Conservation (phyloP, 192 early-diverging fungal genomes). For the Rhizophagus prolifer region DNA sequence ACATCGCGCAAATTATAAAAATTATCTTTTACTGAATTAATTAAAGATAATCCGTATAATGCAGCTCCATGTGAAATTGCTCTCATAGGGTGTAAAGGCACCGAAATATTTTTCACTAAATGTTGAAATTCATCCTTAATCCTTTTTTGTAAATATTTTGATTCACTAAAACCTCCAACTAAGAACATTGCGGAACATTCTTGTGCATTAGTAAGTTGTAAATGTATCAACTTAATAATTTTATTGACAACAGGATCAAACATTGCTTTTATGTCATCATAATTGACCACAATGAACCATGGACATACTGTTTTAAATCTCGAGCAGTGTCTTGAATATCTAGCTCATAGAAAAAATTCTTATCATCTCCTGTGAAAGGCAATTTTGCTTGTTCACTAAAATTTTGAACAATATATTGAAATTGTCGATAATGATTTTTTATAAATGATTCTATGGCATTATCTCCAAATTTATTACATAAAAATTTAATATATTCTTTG, state of each 20-base stretch:
- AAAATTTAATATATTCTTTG: slow-evolving; percentile 43
- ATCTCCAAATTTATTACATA: slow-evolving; percentile 44
- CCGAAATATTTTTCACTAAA: slow-evolving; percentile 27
- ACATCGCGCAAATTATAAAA: no score
- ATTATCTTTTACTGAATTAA: slow-evolving; percentile 2
- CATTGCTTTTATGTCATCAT: slow-evolving; percentile 40
- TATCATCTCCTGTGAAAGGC: background rate
- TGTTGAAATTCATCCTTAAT: slow-evolving; percentile 37
- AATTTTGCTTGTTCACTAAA: background rate
- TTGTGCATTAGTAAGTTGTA: background rate
- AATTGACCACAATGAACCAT: slow-evolving; percentile 37
- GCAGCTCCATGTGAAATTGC: slow-evolving; percentile 18
- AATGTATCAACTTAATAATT: slow-evolving; percentile 34
- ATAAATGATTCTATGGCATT: slow-evolving; percentile 35
- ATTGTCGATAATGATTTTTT: slow-evolving; percentile 22
- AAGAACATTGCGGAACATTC: slow-evolving; percentile 36
- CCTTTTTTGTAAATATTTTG: slow-evolving; percentile 35
- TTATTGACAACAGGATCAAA: slow-evolving; percentile 37
- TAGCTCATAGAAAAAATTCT: background rate
- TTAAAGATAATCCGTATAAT: background rate
- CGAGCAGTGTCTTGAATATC: background rate
- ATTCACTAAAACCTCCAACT: slow-evolving; percentile 42
- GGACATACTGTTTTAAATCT: no score
- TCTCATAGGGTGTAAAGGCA: slow-evolving; percentile 31
- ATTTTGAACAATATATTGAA: background rate